Evolutionary conservation across 352 stramenopile species (phyloP).

Genomic region (Globisporangium paroecandrum): DNA sequence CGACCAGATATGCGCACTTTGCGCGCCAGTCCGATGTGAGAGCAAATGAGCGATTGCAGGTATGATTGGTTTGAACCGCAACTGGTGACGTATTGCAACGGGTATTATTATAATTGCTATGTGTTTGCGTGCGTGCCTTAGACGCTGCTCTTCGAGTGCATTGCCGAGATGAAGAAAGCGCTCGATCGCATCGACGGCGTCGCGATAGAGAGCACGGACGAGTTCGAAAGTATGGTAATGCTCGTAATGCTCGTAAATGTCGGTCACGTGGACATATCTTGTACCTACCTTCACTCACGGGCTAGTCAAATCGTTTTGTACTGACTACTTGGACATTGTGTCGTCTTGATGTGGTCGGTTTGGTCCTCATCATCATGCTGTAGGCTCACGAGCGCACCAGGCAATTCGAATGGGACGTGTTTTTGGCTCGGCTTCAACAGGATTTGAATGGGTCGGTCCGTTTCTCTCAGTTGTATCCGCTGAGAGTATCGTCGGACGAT

Average conservation of each 20-base stretch:
- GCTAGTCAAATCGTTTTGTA: not conserved
- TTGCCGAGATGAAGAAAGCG: constrained; percentile 41
- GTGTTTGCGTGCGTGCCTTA: not conserved
- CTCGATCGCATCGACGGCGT: constrained; percentile 28
- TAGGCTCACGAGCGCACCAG: constrained; percentile 9
- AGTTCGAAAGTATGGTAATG: constrained; percentile 47
- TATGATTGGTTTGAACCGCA: not conserved
- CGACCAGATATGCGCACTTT: constrained; percentile 6
- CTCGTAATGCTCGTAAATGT: not conserved
- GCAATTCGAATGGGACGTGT: constrained; percentile 32
- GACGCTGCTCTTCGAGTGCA: constrained; percentile 37
- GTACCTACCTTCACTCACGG: not conserved
- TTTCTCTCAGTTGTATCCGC: constrained; percentile 24
- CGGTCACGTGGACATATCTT: too few species aligned
- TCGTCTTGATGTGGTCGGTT: not conserved
- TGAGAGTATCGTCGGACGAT: not conserved
- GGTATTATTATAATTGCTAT: not conserved
- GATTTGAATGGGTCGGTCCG: constrained; percentile 22
- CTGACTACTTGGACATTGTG: not conserved
- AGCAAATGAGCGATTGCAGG: constrained; percentile 13
- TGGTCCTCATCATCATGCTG: not conserved
- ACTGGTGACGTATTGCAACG: not conserved
- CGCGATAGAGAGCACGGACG: constrained; percentile 20
- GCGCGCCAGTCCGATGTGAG: constrained; percentile 4
- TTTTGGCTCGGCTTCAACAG: constrained; percentile 32